Evolutionary conservation across 2,329 filamentous ascomycete genomes (phyloP), one percentile per base, ranked within the genome.

Genomic region (Clarireedia homoeocarpa): DNA sequence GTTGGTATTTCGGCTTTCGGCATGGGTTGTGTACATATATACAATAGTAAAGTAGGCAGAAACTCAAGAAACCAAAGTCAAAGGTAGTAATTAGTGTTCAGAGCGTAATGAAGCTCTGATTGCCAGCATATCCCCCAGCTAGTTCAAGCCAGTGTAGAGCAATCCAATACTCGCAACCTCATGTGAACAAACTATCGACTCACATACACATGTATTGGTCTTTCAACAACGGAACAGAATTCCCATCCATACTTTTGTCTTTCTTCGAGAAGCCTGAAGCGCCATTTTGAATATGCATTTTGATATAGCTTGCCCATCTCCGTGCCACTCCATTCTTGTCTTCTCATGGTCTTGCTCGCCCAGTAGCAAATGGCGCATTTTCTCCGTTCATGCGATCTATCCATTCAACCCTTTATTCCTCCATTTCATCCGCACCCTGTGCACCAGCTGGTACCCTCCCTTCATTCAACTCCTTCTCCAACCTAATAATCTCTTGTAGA

Each of bases 381-480:
- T 24, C 23, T 23, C 52, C 52, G 17, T 45, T 7, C 6, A 38
- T 42, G 27, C 27, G 48, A 34, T 12, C 23, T 46, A 17, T 55
- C 53, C 10, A 34, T 12, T 38, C 15, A 10, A 42, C 26, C 17
- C 5, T 36, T 61, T 57, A 85, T 66, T 85, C 81, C 71, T 85
- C 81, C 83, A 85, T 86, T 14, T 71, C 73, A 62, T 80, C 78
- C 47, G 75, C 76, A 38, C 73, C 67, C 38, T 81, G 76, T 34
- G 84, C 80, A 27, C 84, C 88, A 36, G 80, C 78, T 2, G 92
- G 92, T 71, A 97, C 79, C 67, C 88, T 79, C 1, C 94, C 94
- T 71, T 97, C 92, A 60, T 89, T 88, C 62, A 97, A 74, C 72
- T 94, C 89, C 76, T 92, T 95, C 76, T 99, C 94, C 69, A 99